These are phyloP conservation scores for Exophiala spinifera DNA, from an alignment of 2,329 filamentous ascomycete species.

Conservation along the genomic window DNA sequence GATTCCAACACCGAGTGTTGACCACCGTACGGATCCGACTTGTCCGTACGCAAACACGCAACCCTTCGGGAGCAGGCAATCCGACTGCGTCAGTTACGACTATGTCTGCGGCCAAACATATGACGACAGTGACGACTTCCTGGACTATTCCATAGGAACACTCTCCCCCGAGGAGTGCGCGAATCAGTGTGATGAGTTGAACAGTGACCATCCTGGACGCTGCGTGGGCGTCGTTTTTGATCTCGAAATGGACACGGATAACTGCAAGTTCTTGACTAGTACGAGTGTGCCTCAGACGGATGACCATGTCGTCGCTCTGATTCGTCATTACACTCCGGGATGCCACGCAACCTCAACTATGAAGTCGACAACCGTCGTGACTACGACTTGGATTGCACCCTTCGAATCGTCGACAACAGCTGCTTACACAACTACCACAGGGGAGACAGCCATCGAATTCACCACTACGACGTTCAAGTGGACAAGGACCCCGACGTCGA, in stretches of 20 bases:
- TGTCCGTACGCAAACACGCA: too few species aligned
- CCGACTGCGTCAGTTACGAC: constrained; percentile 16
- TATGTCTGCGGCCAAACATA: constrained; percentile 47
- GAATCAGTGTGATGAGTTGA: constrained; percentile 13
- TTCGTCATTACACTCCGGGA: constrained; percentile 3
- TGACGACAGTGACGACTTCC: constrained; percentile 45
- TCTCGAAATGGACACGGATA: constrained; percentile 1
- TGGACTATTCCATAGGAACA: constrained; percentile 26
- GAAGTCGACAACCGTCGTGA: too few species aligned
- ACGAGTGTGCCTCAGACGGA: neutral
- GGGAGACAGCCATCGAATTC: neutral
- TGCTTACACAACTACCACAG: neutral
- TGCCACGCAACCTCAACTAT: constrained; percentile 9
- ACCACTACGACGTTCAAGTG: constrained; percentile 4
- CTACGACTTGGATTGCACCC: constrained; percentile 1
- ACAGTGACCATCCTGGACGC: constrained; percentile 4
- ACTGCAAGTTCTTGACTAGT: constrained; percentile 15
- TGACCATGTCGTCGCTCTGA: constrained; percentile 8
- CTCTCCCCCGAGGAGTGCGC: constrained; percentile 7
- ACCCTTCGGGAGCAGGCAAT: neutral
- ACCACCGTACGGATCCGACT: too few species aligned
- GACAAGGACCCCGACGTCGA: constrained; percentile 4
- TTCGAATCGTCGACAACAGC: constrained; percentile 3
- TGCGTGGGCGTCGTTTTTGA: constrained; percentile 19
- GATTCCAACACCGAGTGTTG: neutral